Percentiles rank a stretch among this genome's conserved stretches.
These are phyloP conservation scores for Leccinum boreale DNA, from an alignment of 768 basidiomycete genomes.

Conservation along the genomic window DNA sequence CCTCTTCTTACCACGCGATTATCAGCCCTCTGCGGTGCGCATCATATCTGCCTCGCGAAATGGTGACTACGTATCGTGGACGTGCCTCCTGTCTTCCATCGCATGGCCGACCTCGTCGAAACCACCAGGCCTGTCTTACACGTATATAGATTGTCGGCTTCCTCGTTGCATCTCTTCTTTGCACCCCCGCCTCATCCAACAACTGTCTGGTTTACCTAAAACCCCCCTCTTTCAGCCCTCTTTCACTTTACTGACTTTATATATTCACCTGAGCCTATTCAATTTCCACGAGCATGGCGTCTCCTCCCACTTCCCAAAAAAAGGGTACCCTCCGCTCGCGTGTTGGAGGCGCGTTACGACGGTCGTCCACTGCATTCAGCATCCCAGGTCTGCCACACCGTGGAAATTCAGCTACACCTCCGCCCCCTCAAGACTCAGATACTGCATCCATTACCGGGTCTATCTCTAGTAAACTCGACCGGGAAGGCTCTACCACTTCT, in stretches of 20 bases:
- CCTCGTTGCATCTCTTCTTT: constrained; percentile 19
- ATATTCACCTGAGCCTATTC: background rate
- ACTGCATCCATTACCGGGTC: constrained; percentile 25
- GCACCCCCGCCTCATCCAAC: constrained; percentile 15
- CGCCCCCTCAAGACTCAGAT: constrained; percentile 27
- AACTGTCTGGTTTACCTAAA: constrained; percentile 8
- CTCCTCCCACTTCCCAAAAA: constrained; percentile 33
- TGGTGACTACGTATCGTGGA: constrained; percentile 16
- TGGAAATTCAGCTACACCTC: constrained; percentile 22
- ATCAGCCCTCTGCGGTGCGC: constrained; percentile 30
- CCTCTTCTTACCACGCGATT: constrained; percentile 32
- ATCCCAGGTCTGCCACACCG: constrained; percentile 36
- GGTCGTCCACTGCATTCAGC: constrained; percentile 54
- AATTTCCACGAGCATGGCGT: constrained; percentile 25
- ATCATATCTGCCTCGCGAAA: constrained; percentile 28
- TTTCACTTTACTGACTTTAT: constrained; percentile 7
- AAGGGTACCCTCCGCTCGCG: constrained; percentile 51
- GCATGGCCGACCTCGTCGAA: constrained; percentile 35
- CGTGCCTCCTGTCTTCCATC: constrained; percentile 23
- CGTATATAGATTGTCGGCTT: constrained; percentile 29
- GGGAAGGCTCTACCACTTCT: constrained; percentile 27
- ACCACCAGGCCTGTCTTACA: constrained; percentile 30
- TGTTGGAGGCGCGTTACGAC: constrained; percentile 57
- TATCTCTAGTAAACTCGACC: constrained; percentile 27
- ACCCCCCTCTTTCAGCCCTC: constrained; percentile 4